These are phyloP conservation scores for Bondarzewia mesenterica DNA, from an alignment of 1,284 basidiomycete genomes.

Conservation along the genomic window DNA sequence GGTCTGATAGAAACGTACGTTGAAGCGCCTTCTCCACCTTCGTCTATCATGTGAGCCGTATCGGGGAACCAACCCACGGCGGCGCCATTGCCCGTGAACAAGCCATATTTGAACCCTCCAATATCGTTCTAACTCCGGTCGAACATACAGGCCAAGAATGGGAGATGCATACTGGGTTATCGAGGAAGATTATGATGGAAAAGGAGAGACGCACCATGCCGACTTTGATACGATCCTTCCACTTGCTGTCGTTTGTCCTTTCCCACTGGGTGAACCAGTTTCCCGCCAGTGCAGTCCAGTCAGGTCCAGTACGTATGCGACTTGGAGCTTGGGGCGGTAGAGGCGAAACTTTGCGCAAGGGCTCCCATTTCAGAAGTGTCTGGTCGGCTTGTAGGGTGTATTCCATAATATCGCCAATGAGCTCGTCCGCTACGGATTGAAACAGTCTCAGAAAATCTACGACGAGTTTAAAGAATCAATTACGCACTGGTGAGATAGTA, in stretches of 20 bases:
- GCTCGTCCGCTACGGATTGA: slow-evolving; percentile 26
- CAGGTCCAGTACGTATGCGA: slow-evolving; percentile 31
- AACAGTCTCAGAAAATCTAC: not conserved
- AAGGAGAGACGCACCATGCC: slow-evolving; percentile 26
- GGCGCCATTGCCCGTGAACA: slow-evolving; percentile 30
- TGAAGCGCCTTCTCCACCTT: slow-evolving; percentile 27
- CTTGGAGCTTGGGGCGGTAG: slow-evolving; percentile 30
- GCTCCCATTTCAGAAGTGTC: slow-evolving; percentile 34
- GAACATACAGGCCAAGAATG: not conserved
- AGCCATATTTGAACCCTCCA: slow-evolving; percentile 28
- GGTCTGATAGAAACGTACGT: slow-evolving; percentile 21
- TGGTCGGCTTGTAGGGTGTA: slow-evolving; percentile 30
- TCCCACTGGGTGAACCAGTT: slow-evolving; percentile 40
- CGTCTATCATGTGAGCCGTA: slow-evolving; percentile 31
- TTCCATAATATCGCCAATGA: slow-evolving; percentile 35
- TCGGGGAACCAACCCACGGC: slow-evolving; percentile 36
- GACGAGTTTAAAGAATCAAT: not conserved
- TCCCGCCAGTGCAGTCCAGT: slow-evolving; percentile 33
- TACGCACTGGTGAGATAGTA: slow-evolving; percentile 31
- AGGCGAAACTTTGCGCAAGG: slow-evolving; percentile 30
- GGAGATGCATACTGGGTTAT: too few species aligned
- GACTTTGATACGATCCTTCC: slow-evolving; percentile 28
- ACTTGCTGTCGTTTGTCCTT: slow-evolving; percentile 31
- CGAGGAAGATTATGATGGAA: not conserved
- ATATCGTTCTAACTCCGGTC: slow-evolving; percentile 22